Base-by-base conservation (phyloP, 2,329 filamentous ascomycete species). In the Xylariaceae sp. region DNA sequence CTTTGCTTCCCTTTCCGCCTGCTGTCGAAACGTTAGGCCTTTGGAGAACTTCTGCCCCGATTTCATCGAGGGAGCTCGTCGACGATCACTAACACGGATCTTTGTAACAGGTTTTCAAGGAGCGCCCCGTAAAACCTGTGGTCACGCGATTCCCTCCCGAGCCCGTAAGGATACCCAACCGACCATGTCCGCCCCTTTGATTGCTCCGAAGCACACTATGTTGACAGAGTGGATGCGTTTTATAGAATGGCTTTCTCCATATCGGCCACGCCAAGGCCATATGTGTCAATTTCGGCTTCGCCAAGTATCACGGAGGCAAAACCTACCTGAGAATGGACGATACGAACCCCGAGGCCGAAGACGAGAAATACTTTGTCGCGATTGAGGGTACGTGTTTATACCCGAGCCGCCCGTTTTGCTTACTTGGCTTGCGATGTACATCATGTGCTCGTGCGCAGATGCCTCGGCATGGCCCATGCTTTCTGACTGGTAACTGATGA, bases 211-310 rank as follows among this genome's bases (percentile, higher is more conserved):
- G 42, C 3, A 6, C 42, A 44, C 4, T 43, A 39, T 43, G 5
- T 31, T 50, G 12, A 51, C 35, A 30, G 37, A 29, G 29, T 1
- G 29, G 26, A 6, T 31, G 27, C 12, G 11, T 44, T 29, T 2
- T 30, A 9, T 47, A 60, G 49, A 97, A 97, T 70, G 94, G 92
- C 52, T 96, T 87, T 70, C 80, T 96, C 7, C 91, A 96, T 68
- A 88, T 97, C 63, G 92, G 92, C 26, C 94, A 97, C 69, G 88
- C 88, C 61, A 97, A 97, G 75, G 92, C 94, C 27, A 96, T 97
- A 70, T 87, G 90, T 0, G 84, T 97, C 71, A 96, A 97, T 73
- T 97, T 97, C 73, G 92, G 92, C 5, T 97, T 96, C 70, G 92
- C 94, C 11, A 84, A 82, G 67, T 85, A 86, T 67, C 88, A 95